Evolutionary conservation across 2,329 filamentous ascomycete genomes (phyloP), one percentile per base, ranked within the genome.

Genomic region (Sporothrix globosa): DNA sequence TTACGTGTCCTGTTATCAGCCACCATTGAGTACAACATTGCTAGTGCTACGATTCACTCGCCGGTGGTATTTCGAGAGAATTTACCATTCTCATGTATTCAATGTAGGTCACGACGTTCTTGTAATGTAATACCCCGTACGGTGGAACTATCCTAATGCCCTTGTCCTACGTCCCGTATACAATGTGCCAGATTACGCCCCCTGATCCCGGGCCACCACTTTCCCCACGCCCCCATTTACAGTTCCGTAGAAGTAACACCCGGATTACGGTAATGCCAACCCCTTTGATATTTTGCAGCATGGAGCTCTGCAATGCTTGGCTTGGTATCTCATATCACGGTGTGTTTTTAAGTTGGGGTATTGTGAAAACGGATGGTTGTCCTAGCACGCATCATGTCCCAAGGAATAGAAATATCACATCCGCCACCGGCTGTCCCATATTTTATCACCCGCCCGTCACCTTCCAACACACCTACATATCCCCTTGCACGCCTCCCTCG

Each of bases 151-250:
- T 34, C 27, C 27, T 3, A 4, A 30, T 30, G 27, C 27, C 3
- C 27, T 30, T 30, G 27, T 30, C 27, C 27, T 4, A 30, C 27
- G 27, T 30, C 50, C 65, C 50, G 65, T 60, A 34, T n/a, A 44
- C 65, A 50, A 44, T 4, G n/a, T 44, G 50, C 24, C 65, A 44
- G 65, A 56, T 56, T 7, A 9, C n/a, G 34, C 50, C 50, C 65
- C 50, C 50, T 67, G 65, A 67, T 27, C 48, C 48, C 65, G 30
- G 65, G 19, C 61, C 61, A 52, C 44, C 11, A 27, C 21, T 14
- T 27, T 66, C 44, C 60, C 61, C 39, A 66, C 24, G 61, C 17
- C 61, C 61, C 61, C 21, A 4, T 66, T 52, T 34, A 5, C 41
- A 34, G 41, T 34, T 34, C 41, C 44, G 21, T 41, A 66, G 4